Evolutionary conservation across 2,329 filamentous ascomycete species (phyloP).

Genomic region (Coleophoma cylindrospora): DNA sequence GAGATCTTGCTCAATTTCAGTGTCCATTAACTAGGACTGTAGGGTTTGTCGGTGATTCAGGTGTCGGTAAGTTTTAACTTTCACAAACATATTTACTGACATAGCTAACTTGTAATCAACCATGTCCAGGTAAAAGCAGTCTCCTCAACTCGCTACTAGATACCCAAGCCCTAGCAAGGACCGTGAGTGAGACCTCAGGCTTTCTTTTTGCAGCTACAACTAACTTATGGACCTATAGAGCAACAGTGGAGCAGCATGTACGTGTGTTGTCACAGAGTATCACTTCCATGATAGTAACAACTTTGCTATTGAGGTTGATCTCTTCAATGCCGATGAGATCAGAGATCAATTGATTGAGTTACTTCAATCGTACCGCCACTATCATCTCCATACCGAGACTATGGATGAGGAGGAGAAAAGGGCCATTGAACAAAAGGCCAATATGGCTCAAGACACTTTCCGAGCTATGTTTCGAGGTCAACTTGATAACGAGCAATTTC

Average conservation of each 20-base stretch:
- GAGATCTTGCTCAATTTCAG: no score
- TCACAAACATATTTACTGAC: no score
- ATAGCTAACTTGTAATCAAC: no score
- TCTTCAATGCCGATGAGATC: constrained; percentile 3
- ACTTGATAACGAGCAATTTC: constrained; percentile 2
- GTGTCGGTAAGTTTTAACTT: no score
- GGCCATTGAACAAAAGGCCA: constrained; percentile 3
- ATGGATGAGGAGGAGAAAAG: constrained; percentile 9
- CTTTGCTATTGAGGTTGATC: constrained; percentile 2
- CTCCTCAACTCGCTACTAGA: no score
- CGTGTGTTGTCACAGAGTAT: constrained; percentile 4
- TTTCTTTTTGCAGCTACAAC: not conserved
- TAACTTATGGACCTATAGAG: constrained; percentile 27
- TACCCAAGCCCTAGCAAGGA: constrained; percentile 30
- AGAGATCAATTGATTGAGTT: constrained; percentile 2
- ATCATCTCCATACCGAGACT: not conserved
- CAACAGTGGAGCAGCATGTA: constrained; percentile 10
- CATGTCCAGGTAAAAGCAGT: no score
- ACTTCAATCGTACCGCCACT: constrained; percentile 2
- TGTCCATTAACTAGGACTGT: no score
- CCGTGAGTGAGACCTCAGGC: constrained; percentile 28
- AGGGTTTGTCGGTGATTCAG: no score
- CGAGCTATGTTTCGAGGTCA: constrained; percentile 3
- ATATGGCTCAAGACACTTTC: constrained; percentile 4
- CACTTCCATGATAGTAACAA: constrained; percentile 3